Conservation (phyloP, 1,284 basidiomycete species). For the Albatrellus sp. region DNA sequence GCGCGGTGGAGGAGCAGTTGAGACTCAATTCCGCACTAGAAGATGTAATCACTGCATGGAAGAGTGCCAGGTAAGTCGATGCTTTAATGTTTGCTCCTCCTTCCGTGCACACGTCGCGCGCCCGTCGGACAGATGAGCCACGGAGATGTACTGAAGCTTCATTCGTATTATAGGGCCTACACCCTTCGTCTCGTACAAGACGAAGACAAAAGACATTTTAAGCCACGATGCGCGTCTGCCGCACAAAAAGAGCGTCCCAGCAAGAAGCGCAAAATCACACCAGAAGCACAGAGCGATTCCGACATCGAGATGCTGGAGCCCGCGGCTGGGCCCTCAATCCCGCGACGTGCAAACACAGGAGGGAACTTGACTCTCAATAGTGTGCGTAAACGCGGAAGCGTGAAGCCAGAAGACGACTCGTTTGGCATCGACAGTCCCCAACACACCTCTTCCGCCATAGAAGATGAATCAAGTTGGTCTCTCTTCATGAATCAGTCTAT, state of each 20-base stretch:
- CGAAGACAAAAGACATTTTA: neutral
- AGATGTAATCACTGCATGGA: constrained; percentile 50
- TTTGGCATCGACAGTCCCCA: no score
- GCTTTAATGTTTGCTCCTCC: neutral
- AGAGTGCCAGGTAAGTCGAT: constrained; percentile 39
- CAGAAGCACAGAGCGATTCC: constrained; percentile 2
- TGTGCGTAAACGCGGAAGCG: neutral
- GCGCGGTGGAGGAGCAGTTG: constrained; percentile 43
- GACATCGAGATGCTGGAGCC: neutral
- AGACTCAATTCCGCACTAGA: constrained; percentile 48
- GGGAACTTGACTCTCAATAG: neutral
- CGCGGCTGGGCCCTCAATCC: constrained; percentile 1
- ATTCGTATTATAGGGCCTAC: neutral
- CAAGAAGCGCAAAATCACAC: constrained; percentile 9
- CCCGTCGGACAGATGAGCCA: no score
- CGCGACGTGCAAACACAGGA: no score
- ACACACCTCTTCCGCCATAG: no score
- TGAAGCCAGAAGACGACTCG: neutral
- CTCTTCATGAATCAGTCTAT: no score
- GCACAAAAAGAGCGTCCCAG: neutral
- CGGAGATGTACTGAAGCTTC: neutral
- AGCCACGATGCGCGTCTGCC: neutral
- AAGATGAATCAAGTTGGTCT: no score
- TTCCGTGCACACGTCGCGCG: no score
- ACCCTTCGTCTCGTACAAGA: constrained; percentile 12